Evolutionary conservation across 2,329 filamentous ascomycete species (phyloP).

Genomic region (Teratosphaeria destructans): DNA sequence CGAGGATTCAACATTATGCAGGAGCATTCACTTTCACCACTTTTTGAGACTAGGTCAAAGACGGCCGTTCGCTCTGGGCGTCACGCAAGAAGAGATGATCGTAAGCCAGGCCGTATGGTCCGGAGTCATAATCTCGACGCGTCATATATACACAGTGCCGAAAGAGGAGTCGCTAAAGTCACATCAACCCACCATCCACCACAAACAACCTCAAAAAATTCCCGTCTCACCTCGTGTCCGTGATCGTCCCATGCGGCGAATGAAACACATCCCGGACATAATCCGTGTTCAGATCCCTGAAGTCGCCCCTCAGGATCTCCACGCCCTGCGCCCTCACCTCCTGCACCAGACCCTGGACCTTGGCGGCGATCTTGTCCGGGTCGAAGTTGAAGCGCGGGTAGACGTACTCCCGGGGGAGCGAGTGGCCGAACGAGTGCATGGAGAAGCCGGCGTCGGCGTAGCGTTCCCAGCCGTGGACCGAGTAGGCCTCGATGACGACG

Average conservation of each 20-base stretch:
- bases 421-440: slow-evolving; percentile 47
- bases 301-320: slow-evolving; percentile 20
- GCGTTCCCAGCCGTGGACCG: slow-evolving; percentile 48
- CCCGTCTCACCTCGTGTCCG: neutral
- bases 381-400: slow-evolving; percentile 50
- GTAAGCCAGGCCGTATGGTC: neutral
- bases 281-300: slow-evolving; percentile 22
- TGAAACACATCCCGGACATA: slow-evolving; percentile 17
- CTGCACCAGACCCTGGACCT: slow-evolving; percentile 28
- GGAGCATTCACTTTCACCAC: too few relatives aligned
- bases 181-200: neutral
- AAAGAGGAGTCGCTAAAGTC: neutral
- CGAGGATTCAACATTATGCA: too few relatives aligned
- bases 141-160: neutral
- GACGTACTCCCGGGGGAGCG: slow-evolving; percentile 43
- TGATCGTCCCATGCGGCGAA: neutral
- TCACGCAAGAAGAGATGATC: neutral
- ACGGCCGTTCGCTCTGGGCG: too few relatives aligned
- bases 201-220: neutral
- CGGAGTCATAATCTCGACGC: neutral
- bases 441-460: slow-evolving; percentile 48
- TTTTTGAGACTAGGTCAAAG: too few relatives aligned
- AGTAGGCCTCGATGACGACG: slow-evolving; percentile 52
- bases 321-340: slow-evolving; percentile 28
- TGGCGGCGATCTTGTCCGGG: slow-evolving; percentile 32